Evolutionary conservation across 2,329 filamentous ascomycete genomes (phyloP), one percentile per base, ranked within the genome.

Genomic region (Penicillium brasilianum): DNA sequence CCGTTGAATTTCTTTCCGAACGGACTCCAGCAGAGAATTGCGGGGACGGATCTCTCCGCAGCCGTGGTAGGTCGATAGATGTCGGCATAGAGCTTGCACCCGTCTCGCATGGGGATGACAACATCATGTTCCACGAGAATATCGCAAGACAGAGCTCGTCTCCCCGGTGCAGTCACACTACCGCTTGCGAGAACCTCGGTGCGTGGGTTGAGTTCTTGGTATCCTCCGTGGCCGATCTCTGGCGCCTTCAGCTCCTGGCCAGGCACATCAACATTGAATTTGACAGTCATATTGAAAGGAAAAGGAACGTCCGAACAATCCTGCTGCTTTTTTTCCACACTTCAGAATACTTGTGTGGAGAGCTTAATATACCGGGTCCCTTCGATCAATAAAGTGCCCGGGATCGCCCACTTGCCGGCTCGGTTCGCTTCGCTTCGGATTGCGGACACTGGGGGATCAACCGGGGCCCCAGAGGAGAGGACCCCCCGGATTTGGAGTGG

Each of bases 61-160:
- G 60, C 58, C 30, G 70, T 67, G 1, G 77, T 69, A 0, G 80
- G 80, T 6, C 81, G 73, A 63, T 81, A 83, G 36, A 83, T 73
- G 52, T 83, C 81, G 9, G 72, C 72, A 62, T 81, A 82, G 0
- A 83, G 70, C 0, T 69, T 69, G 11, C 62, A 69, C 20, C 81
- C 80, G 61, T 83, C 80, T 49, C 79, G 74, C 1, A 81, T 72
- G 3, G 69, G 66, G 41, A 83, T 78, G 39, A 77, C 75, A 32
- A 82, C 76, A 65, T 83, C 80, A 58, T 81, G 79, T 6, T 82
- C 78, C n/a, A 82, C 66, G 1, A 68, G 70, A 46, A 83, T 81
- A 49, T 79, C 75, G 52, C 70, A 75, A 52, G 69, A 65, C 14
- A 78, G 41, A 43, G 28, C 25, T 44, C 39, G 25, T 66, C 7